phyloP scores from a whole-genome alignment of 768 basidiomycete species.

The Termitomyces sp. region DNA sequence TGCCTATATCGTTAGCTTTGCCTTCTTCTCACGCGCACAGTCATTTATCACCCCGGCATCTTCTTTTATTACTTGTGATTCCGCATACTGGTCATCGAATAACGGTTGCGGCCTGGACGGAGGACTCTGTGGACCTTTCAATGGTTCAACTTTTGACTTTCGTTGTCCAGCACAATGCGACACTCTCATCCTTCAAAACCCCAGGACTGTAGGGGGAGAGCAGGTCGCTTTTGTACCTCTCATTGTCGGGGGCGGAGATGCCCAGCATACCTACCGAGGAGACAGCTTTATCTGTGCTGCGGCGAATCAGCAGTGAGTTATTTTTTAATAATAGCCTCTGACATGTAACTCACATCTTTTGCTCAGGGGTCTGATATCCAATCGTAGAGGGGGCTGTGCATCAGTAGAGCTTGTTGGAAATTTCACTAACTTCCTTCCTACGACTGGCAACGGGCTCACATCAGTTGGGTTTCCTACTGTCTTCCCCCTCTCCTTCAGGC shows the following conservation, averaged over 20 bases:
- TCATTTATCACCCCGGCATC: conserved; percentile 65
- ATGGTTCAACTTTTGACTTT: conserved; percentile 59
- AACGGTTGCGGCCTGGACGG: conserved; percentile 76
- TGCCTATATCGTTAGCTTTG: conserved; percentile 66
- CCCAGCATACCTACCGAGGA: conserved; percentile 66
- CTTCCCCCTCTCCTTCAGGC: conserved; percentile 69
- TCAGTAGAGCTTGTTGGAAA: conserved; percentile 65
- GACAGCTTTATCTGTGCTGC: conserved; percentile 85
- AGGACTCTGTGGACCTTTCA: conserved; percentile 56
- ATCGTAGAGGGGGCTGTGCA: conserved; percentile 73
- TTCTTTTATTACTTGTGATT: conserved; percentile 62
- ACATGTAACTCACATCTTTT: conserved; percentile 7
- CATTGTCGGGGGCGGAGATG: conserved; percentile 83
- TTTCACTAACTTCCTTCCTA: conserved; percentile 64
- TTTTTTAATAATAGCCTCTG: conserved; percentile 1
- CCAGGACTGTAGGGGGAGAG: conserved; percentile 64
- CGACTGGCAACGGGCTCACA: conserved; percentile 52
- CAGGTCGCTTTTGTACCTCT: conserved; percentile 66
- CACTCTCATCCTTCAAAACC: conserved; percentile 62
- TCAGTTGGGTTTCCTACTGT: conserved; percentile 71
- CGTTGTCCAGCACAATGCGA: conserved; percentile 76
- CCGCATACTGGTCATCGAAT: conserved; percentile 65
- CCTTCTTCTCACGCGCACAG: conserved; percentile 69
- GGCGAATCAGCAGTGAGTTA: conserved; percentile 72
- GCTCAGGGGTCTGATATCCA: conserved; percentile 56